These are phyloP conservation scores for Aspergillus aculeatinus DNA, from an alignment of 2,329 filamentous ascomycete genomes.

Conservation along the genomic window DNA sequence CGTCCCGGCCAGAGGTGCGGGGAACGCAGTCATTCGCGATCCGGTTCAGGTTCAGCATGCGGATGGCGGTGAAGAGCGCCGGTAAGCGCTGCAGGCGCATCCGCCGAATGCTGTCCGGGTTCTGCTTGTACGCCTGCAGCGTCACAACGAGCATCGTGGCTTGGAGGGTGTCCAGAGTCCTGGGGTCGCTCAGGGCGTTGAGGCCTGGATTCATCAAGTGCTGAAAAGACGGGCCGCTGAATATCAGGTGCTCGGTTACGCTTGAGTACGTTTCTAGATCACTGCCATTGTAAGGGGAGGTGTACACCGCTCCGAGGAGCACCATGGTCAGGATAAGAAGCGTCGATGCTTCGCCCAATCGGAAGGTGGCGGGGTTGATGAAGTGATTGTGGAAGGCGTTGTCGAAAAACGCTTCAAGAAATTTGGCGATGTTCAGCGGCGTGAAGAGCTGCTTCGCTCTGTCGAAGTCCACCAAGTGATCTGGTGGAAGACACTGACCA, in stretches of 20 bases:
- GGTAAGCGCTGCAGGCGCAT: neutral
- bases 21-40: neutral
- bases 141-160: neutral
- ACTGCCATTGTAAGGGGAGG: neutral
- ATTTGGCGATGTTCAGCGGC: neutral
- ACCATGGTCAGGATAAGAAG: neutral
- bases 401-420: neutral
- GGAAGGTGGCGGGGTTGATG: neutral
- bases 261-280: neutral
- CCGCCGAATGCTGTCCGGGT: neutral
- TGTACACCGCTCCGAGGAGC: neutral
- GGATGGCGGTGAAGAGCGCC: neutral
- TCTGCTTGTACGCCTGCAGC: neutral
- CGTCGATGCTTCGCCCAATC: neutral
- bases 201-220: neutral
- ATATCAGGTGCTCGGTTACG: neutral
- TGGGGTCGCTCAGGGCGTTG: neutral
- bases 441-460: neutral
- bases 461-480: neutral
- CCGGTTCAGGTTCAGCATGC: neutral
- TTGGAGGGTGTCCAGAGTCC: neutral
- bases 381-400: neutral
- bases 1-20: neutral
- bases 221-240: neutral
- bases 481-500: neutral